Evolutionary conservation across 2,329 filamentous ascomycete genomes (phyloP).

Genomic region (Tympanopsis confertula): DNA sequence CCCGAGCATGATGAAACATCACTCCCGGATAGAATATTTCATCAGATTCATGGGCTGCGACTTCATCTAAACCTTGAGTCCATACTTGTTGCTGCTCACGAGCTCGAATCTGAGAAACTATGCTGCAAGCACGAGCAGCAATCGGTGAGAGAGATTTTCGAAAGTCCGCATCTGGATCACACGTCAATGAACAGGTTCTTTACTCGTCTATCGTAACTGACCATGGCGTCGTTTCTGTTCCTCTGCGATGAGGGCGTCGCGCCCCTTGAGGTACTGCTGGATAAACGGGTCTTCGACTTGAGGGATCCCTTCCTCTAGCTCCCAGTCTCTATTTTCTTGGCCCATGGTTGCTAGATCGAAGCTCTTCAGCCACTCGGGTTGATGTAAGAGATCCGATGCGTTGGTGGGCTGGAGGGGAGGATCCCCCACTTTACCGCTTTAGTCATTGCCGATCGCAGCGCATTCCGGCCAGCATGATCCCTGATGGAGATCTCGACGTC

Average conservation of each 20-base stretch:
- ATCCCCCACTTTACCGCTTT: no score
- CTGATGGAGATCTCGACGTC: no score
- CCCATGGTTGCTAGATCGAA: no score
- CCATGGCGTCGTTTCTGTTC: constrained; percentile 1
- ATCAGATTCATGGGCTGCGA: neutral
- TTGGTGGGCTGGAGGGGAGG: no score
- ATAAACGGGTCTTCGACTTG: constrained; percentile 1
- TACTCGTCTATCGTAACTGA: neutral
- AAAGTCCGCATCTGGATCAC: neutral
- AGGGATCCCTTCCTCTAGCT: constrained; percentile 1
- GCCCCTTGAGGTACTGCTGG: neutral
- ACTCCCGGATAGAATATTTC: neutral
- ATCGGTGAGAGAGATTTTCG: neutral
- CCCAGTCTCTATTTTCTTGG: neutral
- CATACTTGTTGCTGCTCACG: neutral
- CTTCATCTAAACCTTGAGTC: neutral
- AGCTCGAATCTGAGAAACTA: neutral
- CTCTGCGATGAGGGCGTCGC: neutral
- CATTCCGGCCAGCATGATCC: no score
- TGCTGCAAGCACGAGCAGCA: neutral
- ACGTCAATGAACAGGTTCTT: neutral
- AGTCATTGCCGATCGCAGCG: no score
- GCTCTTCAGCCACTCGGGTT: no score
- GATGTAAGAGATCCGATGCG: no score
- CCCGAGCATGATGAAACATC: neutral